These are phyloP conservation scores for Rubia yunnanensis DNA, from an alignment of 257 asterid species.

Conservation along the genomic window DNA sequence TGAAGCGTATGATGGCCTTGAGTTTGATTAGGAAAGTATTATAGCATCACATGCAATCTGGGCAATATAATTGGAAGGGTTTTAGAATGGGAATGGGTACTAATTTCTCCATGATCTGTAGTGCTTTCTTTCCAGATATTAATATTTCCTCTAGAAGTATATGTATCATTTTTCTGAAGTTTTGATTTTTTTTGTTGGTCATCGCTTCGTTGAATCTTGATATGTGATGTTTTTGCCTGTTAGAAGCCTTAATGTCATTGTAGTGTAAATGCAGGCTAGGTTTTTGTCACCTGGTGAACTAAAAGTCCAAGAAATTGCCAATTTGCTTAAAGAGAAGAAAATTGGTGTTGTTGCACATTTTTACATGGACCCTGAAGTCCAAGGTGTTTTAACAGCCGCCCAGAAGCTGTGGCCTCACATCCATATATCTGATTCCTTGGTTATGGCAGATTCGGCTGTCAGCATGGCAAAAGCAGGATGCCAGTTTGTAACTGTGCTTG, in stretches of 20 bases:
- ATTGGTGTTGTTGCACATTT: constrained; percentile 95
- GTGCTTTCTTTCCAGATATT: background rate
- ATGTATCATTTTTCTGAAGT: background rate
- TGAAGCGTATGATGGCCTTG: background rate
- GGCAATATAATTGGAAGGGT: background rate
- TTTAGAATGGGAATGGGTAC: background rate
- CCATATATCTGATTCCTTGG: constrained; percentile 89
- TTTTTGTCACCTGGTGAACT: constrained; percentile 66
- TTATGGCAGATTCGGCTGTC: constrained; percentile 99
- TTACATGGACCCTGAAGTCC: constrained; percentile 99
- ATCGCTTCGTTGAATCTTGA: background rate
- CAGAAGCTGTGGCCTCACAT: constrained; percentile 96
- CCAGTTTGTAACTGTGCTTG: constrained; percentile 73
- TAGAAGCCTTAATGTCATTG: constrained; percentile 27
- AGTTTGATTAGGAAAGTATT: background rate
- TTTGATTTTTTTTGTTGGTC: background rate
- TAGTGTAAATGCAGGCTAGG: constrained; percentile 73
- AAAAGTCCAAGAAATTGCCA: constrained; percentile 65
- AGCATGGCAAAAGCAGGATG: constrained; percentile 92
- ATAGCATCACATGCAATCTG: background rate
- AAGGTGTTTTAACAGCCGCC: constrained; percentile 94
- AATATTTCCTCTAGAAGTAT: background rate
- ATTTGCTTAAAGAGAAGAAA: constrained; percentile 76
- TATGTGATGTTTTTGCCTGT: constrained; percentile 4
- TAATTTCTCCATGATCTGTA: background rate